Evolutionary conservation across 148 eudicot genomes (phyloP).

Genomic region (Oxyria digyna): DNA sequence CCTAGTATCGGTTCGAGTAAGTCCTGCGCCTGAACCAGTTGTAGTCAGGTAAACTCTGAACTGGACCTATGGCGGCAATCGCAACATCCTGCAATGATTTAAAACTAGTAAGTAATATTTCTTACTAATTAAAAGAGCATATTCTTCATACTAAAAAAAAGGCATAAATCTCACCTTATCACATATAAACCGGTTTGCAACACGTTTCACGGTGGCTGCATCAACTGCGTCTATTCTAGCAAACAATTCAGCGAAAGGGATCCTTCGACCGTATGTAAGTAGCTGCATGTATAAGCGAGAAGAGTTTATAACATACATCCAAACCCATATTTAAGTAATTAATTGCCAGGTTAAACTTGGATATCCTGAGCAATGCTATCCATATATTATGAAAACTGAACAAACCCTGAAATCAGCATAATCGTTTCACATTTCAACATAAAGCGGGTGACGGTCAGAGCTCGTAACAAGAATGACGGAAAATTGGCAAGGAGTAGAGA

Average conservation of each 20-base stretch:
- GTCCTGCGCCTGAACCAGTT: slow-evolving; percentile 98
- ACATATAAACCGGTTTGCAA: slow-evolving; percentile 76
- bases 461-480: not conserved
- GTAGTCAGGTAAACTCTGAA: slow-evolving; percentile 75
- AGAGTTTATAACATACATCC: not conserved
- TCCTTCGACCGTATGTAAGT: slow-evolving; percentile 84
- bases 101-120: not conserved
- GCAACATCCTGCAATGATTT: slow-evolving; percentile 51
- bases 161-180: too few relatives aligned
- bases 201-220: slow-evolving; percentile 77
- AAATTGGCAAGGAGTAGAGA: too few relatives aligned
- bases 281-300: slow-evolving; percentile 36
- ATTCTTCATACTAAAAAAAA: too few relatives aligned
- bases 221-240: slow-evolving; percentile 91
- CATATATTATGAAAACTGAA: too few relatives aligned
- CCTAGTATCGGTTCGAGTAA: slow-evolving; percentile 75
- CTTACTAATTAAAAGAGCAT: too few relatives aligned
- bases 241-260: slow-evolving; percentile 69
- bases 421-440: too few relatives aligned
- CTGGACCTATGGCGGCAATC: slow-evolving; percentile 67
- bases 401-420: too few relatives aligned
- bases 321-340: too few relatives aligned
- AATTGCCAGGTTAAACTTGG: too few relatives aligned
- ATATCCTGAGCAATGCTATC: too few relatives aligned
- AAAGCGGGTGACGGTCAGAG: too few relatives aligned